Evolutionary conservation across 805 yeast species (phyloP).

Genomic region (Candida odintsovae): DNA sequence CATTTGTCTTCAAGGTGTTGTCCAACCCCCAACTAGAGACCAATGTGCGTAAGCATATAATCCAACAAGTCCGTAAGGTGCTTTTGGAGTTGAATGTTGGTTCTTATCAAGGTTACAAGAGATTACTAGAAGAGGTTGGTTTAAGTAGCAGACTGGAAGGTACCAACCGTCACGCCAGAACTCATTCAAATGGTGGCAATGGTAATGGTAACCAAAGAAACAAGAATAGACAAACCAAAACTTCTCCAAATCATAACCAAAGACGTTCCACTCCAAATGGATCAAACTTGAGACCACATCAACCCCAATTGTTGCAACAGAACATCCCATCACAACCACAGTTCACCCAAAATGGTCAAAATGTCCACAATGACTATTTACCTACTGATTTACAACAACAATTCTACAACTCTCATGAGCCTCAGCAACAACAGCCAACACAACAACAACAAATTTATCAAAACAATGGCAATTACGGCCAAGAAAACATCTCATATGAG

Average conservation of each 20-base stretch:
- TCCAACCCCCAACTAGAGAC: constrained; percentile 64
- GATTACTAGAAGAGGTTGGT: constrained; percentile 91
- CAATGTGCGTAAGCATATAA: constrained; percentile 50
- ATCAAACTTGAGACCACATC: not conserved
- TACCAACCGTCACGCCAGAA: constrained; percentile 19
- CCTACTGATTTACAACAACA: constrained; percentile 1
- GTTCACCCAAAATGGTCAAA: not conserved
- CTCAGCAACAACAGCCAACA: not conserved
- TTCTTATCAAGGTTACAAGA: constrained; percentile 66
- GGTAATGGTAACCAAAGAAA: constrained; percentile 5
- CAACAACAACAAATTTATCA: not conserved
- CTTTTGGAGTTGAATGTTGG: constrained; percentile 53
- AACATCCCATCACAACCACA: not conserved
- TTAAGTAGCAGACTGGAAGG: constrained; percentile 26
- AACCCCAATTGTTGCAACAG: not conserved
- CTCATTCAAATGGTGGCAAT: constrained; percentile 15
- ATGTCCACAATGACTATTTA: not conserved
- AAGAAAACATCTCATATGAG: not conserved
- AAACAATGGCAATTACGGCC: not conserved
- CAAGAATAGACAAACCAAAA: constrained; percentile 15
- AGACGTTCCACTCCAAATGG: constrained; percentile 9
- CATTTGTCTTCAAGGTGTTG: constrained; percentile 73
- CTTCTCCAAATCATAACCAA: constrained; percentile 12
- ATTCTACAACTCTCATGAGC: not conserved
- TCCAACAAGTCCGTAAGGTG: constrained; percentile 56